A percentile compares a stretch with the other conserved stretches of the same genome.
These are phyloP conservation scores for Verticillium klebahnii DNA, from an alignment of 2,329 filamentous ascomycete species.

Conservation along the genomic window DNA sequence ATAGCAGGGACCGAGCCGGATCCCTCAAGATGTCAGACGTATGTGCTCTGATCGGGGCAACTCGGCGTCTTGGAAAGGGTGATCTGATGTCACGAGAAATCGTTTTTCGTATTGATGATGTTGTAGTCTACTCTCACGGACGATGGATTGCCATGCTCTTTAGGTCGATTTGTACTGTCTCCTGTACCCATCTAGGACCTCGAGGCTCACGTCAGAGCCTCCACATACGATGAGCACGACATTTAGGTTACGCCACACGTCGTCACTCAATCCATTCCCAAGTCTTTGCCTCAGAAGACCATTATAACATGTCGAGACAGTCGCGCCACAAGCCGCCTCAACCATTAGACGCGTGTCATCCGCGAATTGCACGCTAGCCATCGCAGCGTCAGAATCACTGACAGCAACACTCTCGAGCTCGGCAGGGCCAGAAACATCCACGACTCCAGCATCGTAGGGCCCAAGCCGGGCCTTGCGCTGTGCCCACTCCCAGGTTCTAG, in stretches of 20 bases:
- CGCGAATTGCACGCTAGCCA: constrained; percentile 70
- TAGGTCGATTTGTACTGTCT: no score
- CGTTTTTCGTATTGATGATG: no score
- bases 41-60: no score
- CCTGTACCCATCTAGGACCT: constrained; percentile 53
- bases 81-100: no score
- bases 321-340: constrained; percentile 81
- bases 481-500: constrained; percentile 30
- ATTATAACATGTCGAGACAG: constrained; percentile 64
- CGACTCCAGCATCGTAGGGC: constrained; percentile 7
- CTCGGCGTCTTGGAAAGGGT: no score
- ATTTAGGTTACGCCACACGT: constrained; percentile 61
- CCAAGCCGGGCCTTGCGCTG: constrained; percentile 15
- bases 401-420: constrained; percentile 56
- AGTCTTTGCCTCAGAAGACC: constrained; percentile 58
- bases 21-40: no score
- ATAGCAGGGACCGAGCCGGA: no score
- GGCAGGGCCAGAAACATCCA: neutral
- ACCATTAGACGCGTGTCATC: constrained; percentile 80
- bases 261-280: constrained; percentile 44
- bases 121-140: no score
- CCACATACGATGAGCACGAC: constrained; percentile 86
- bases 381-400: constrained; percentile 72
- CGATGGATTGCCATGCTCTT: no score
- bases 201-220: constrained; percentile 61